These are phyloP conservation scores for Barbarea vulgaris DNA, from an alignment of 345 rosid genomes.

Conservation along the genomic window DNA sequence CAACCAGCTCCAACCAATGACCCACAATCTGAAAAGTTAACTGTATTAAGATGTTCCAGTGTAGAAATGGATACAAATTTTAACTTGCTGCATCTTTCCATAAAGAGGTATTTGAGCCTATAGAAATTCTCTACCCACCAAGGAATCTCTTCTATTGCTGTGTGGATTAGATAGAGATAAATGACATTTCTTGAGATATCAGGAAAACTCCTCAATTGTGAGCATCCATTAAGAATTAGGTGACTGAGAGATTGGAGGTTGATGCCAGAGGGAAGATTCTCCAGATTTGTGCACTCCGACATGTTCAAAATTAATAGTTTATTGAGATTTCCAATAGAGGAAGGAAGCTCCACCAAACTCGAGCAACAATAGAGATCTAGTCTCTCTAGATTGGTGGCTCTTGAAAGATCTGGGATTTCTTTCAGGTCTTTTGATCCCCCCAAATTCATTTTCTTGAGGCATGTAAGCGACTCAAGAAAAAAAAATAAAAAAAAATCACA, in stretches of 20 bases:
- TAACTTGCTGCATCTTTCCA: background rate
- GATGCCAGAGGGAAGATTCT: background rate
- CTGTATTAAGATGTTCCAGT: rapidly evolving
- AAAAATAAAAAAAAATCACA: background rate
- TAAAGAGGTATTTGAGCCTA: background rate
- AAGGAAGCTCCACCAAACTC: background rate
- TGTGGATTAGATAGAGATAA: background rate
- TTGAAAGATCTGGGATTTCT: background rate
- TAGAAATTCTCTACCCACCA: background rate
- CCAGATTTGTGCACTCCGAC: background rate
- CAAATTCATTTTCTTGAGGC: background rate
- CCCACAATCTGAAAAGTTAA: background rate
- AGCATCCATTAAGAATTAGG: background rate
- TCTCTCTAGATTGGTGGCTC: background rate
- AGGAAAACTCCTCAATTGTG: background rate
- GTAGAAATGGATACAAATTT: background rate
- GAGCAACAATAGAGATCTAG: background rate
- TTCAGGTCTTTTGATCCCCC: background rate
- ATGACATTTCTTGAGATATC: background rate
- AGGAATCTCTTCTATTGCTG: background rate
- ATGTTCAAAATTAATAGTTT: background rate
- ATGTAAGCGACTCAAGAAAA: background rate
- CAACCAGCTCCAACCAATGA: background rate
- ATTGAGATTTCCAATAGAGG: background rate
- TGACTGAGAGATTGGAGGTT: background rate